Base-by-base conservation (phyloP, 2,329 filamentous ascomycete species). In the Exophiala alcalophila region DNA sequence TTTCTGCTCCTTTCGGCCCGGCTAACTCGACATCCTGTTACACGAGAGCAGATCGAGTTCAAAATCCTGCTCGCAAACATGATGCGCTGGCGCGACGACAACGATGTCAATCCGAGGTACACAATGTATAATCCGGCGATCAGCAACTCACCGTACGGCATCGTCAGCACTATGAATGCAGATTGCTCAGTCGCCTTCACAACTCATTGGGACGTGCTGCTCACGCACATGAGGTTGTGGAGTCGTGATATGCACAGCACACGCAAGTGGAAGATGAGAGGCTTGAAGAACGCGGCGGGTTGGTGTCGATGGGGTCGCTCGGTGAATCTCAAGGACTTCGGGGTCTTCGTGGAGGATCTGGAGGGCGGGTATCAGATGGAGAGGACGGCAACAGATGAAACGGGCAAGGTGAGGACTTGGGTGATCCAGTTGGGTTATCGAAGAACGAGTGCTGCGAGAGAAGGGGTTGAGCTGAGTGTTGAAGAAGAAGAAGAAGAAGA, bases 191-290 rank as follows among this genome's bases (percentile, higher is more conserved):
- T 27, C 21, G 32, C 30, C 11, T 11, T 14, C 9, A 14, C 8
- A n/a, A n/a, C 27, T 5, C 21, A 16, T 23, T 47, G 48, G 48
- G 44, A 51, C 11, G 12, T 30, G 19, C 25, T 51, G 24, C 32
- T 51, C 18, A 11, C 18, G 12, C 21, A 42, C 11, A 31, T 47
- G 30, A 33, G 10, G 31, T 15, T 7, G 7, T n/a, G 31, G 25
- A 40, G 35, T 19, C 28, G 25, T 23, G 8, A 26, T 6, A 51
- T 44, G 48, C 43, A 35, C 12, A 9, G 25, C 10, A 25, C 12
- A 23, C 44, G 48, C 3, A 35, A 44, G 21, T 47, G 44, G 27
- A 47, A 25, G 10, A 24, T 23, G 11, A 26, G 32, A 30, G 39
- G 36, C 4, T 14, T 27, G 19, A 44, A 38, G 18, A 37, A 32